These are phyloP conservation scores for Gossypium lobatum DNA, from an alignment of 441 rosid species.

Conservation along the genomic window DNA sequence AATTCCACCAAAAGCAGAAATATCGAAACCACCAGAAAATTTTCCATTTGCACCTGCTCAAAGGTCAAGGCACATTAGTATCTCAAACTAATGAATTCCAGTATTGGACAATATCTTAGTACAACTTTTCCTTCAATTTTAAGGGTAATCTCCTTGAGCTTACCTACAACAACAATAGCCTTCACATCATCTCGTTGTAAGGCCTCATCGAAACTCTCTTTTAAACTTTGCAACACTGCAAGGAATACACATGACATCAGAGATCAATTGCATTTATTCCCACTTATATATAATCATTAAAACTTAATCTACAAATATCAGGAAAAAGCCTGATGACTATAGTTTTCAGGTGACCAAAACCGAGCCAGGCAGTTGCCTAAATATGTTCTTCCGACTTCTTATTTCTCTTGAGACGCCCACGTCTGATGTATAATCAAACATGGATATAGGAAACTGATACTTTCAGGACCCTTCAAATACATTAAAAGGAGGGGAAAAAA, in stretches of 20 bases:
- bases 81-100: slow-evolving; percentile 10
- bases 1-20: slow-evolving; percentile 57
- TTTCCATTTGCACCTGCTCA: slow-evolving; percentile 75
- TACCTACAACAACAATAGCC: slow-evolving; percentile 88
- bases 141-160: slow-evolving; percentile 6
- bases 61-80: slow-evolving; percentile 15
- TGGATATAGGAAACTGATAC: not conserved
- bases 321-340: not conserved
- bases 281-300: not conserved
- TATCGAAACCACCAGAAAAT: slow-evolving; percentile 97
- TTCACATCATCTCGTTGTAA: slow-evolving; percentile 79
- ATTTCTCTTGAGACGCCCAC: not conserved
- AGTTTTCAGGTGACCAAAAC: not conserved
- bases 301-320: not conserved
- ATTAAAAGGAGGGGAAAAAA: not conserved
- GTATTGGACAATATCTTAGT: not conserved
- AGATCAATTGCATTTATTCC: not conserved
- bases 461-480: not conserved
- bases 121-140: not conserved
- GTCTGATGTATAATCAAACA: not conserved
- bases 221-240: slow-evolving; percentile 76
- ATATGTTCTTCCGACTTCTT: not conserved
- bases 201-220: slow-evolving; percentile 69
- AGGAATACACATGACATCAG: not conserved
- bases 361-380: not conserved